Percentiles rank a stretch among this genome's conserved stretches.
Evolutionary conservation across 164 flowering plant genomes (phyloP).

Genomic region (Annona cherimola): DNA sequence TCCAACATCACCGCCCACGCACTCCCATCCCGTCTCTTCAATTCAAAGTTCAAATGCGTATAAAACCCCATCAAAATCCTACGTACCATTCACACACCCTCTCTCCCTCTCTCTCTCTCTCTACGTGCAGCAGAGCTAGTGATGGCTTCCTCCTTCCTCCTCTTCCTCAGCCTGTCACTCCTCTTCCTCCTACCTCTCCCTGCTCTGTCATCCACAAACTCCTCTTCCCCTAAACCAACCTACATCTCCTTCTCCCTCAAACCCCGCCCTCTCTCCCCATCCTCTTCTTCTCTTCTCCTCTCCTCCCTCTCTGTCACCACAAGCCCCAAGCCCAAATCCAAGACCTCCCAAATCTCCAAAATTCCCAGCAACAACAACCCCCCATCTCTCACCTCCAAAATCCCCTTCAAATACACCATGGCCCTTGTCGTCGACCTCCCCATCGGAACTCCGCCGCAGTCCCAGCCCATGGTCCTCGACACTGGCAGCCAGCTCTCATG

Average conservation of each 20-base stretch:
- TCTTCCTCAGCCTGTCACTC: conserved; percentile 1
- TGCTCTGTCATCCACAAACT: conserved; percentile 3
- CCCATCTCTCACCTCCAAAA: conserved; percentile 2
- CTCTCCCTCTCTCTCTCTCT: conserved; percentile 16
- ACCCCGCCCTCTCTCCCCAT: conserved; percentile 12
- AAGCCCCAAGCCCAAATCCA: conserved; percentile 6
- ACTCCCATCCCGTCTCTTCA: background rate
- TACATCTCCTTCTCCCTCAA: conserved; percentile 34
- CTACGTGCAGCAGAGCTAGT: background rate
- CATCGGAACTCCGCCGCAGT: conserved; percentile 77
- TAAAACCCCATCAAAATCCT: background rate
- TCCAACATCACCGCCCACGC: too few species aligned
- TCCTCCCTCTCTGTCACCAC: conserved; percentile 17
- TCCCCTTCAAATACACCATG: conserved; percentile 48
- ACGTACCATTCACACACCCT: background rate
- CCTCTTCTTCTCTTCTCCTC: conserved; percentile 1
- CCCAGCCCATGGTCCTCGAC: conserved; percentile 66
- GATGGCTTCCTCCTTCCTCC: background rate
- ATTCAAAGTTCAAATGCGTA: conserved; percentile 6
- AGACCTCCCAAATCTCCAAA: background rate
- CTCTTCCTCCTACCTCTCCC: conserved; percentile 8
- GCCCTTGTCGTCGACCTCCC: conserved; percentile 58
- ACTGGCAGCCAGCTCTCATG: conserved; percentile 86
- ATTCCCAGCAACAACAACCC: background rate
- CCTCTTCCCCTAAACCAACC: background rate